phyloP scores from a whole-genome alignment of 1,139 yeast genomes.

The Diutina pseudorugosa region DNA sequence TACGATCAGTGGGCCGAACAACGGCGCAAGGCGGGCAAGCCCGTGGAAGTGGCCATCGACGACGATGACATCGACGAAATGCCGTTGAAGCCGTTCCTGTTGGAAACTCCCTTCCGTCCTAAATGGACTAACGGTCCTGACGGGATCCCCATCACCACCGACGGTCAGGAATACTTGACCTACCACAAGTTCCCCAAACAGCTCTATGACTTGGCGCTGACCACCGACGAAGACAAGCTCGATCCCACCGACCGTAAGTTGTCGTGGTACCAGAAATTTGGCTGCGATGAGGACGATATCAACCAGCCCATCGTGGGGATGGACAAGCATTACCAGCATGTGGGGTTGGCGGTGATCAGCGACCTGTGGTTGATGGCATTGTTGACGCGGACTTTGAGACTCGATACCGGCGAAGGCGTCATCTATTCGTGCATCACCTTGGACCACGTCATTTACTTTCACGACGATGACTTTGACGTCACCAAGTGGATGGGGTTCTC shows the following conservation, averaged over 20 bases:
- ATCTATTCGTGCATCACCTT: conserved; percentile 41
- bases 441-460: conserved; percentile 63
- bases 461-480: conserved; percentile 38
- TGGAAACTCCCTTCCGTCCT: conserved; percentile 26
- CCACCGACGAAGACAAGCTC: conserved; percentile 16
- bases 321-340: conserved; percentile 34
- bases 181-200: conserved; percentile 31
- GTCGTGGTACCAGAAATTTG: conserved; percentile 32
- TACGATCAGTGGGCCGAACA: conserved; percentile 1
- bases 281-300: conserved; percentile 15
- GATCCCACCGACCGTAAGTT: conserved; percentile 24
- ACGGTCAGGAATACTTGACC: conserved; percentile 12
- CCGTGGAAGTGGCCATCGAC: conserved; percentile 7
- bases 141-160: conserved; percentile 11
- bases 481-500: conserved; percentile 44
- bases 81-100: conserved; percentile 21
- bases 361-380: conserved; percentile 48
- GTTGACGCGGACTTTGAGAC: conserved; percentile 17
- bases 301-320: conserved; percentile 5
- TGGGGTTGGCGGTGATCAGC: conserved; percentile 50
- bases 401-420: conserved; percentile 16
- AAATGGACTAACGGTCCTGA: conserved; percentile 14
- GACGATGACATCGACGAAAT: conserved; percentile 16
- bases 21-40: conserved; percentile 1
- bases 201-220: conserved; percentile 16